Evolutionary conservation across 306 rosid species (phyloP).

Genomic region (Oxytropis ochrocephala): DNA sequence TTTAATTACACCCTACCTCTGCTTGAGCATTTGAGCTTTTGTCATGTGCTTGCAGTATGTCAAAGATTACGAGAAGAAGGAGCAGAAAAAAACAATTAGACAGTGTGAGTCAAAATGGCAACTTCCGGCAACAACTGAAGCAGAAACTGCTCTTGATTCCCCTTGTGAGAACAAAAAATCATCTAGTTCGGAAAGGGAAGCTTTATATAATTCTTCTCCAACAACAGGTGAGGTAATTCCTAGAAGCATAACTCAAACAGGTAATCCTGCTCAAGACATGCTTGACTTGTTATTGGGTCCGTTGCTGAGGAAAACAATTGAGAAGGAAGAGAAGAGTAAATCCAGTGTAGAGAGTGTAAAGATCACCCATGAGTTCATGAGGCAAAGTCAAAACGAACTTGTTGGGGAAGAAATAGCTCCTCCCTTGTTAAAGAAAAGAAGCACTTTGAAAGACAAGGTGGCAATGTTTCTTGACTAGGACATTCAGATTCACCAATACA

Average conservation of each 20-base stretch:
- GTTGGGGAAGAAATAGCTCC: slow-evolving; percentile 34
- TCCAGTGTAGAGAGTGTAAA: slow-evolving; percentile 20
- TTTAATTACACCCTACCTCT: background rate
- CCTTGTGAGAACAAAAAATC: slow-evolving; percentile 20
- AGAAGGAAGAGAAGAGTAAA: slow-evolving; percentile 38
- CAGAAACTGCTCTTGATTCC: slow-evolving; percentile 25
- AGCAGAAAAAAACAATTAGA: slow-evolving; percentile 19
- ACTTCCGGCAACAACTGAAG: slow-evolving; percentile 15
- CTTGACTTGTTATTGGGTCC: slow-evolving; percentile 74
- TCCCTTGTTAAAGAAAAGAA: slow-evolving; percentile 48
- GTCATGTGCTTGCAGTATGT: slow-evolving; percentile 49
- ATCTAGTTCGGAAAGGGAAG: slow-evolving; percentile 13
- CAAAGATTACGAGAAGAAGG: slow-evolving; percentile 33
- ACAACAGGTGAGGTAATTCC: slow-evolving; percentile 21
- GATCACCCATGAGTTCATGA: slow-evolving; percentile 24
- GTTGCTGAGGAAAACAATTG: slow-evolving; percentile 46
- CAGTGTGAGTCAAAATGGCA: slow-evolving; percentile 25
- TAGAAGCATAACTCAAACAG: slow-evolving; percentile 24
- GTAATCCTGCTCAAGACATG: slow-evolving; percentile 79
- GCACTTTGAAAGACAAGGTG: slow-evolving; percentile 63
- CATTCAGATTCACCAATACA: slow-evolving; percentile 9
- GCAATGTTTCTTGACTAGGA: slow-evolving; percentile 50
- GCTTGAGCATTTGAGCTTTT: background rate
- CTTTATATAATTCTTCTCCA: slow-evolving; percentile 20
- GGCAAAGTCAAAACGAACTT: slow-evolving; percentile 26